These are phyloP conservation scores for Mycena pura DNA, from an alignment of 768 basidiomycete species.

Conservation along the genomic window DNA sequence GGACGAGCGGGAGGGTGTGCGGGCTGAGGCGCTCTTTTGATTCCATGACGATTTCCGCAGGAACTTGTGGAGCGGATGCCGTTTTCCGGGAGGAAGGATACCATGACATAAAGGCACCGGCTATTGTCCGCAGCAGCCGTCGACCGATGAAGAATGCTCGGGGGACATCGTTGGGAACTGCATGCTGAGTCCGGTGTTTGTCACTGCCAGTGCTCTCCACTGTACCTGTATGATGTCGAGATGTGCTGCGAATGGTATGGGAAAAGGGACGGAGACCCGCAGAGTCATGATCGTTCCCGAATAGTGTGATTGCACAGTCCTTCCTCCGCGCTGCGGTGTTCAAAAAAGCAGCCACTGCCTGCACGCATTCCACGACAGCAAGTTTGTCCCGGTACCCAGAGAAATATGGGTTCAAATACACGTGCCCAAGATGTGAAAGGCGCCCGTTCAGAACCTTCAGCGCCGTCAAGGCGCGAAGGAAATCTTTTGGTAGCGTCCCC, in stretches of 20 bases:
- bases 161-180: too few relatives aligned
- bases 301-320: conserved; percentile 1
- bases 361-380: not conserved
- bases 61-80: not conserved
- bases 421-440: not conserved
- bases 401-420: not conserved
- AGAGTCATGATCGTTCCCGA: not conserved
- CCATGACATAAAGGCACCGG: too few relatives aligned
- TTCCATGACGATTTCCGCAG: not conserved
- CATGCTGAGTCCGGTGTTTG: too few relatives aligned
- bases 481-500: too few relatives aligned
- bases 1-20: not conserved
- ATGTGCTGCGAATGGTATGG: not conserved
- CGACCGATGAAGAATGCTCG: too few relatives aligned
- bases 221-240: too few relatives aligned
- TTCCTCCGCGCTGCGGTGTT: not conserved
- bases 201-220: too few relatives aligned
- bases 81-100: too few relatives aligned
- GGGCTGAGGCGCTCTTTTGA: not conserved
- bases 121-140: too few relatives aligned
- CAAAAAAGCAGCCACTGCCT: not conserved
- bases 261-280: not conserved
- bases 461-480: too few relatives aligned
- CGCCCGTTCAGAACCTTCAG: too few relatives aligned
- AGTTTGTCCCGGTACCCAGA: not conserved